phyloP scores from a whole-genome alignment of 441 rosid species.

The Jatropha podagrica region DNA sequence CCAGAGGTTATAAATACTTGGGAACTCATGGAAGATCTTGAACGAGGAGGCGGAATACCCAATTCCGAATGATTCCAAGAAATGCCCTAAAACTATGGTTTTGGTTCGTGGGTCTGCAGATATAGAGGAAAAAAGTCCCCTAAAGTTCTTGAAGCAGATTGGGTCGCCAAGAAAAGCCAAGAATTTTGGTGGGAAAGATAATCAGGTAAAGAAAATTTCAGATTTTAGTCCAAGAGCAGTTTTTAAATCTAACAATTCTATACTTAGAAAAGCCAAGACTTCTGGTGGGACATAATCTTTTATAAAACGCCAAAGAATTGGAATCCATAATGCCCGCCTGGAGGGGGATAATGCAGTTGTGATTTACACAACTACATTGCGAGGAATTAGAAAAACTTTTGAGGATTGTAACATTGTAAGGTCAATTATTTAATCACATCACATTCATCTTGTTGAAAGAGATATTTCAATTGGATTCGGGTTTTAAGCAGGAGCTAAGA shows the following conservation, averaged over 20 bases:
- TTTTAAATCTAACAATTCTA: slow-evolving; percentile 38
- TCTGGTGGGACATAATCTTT: slow-evolving; percentile 32
- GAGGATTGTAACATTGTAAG: slow-evolving; percentile 82
- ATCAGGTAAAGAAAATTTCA: slow-evolving; percentile 40
- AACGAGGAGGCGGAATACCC: slow-evolving; percentile 50
- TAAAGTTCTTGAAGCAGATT: slow-evolving; percentile 55
- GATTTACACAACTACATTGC: slow-evolving; percentile 72
- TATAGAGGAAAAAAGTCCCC: slow-evolving; percentile 55
- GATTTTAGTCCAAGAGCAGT: slow-evolving; percentile 60
- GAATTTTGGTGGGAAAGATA: slow-evolving; percentile 83
- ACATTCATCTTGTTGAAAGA: slow-evolving; percentile 55
- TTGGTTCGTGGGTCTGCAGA: slow-evolving; percentile 41
- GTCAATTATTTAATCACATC: slow-evolving; percentile 57
- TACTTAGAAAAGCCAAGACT: slow-evolving; percentile 36
- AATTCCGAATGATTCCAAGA: slow-evolving; percentile 32
- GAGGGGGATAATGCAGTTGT: slow-evolving; percentile 77
- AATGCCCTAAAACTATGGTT: slow-evolving; percentile 59
- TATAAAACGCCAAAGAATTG: slow-evolving; percentile 32
- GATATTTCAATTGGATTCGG: slow-evolving; percentile 87
- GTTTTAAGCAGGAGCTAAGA: slow-evolving; percentile 74
- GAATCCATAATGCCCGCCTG: slow-evolving; percentile 60
- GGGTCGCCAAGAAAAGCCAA: slow-evolving; percentile 79
- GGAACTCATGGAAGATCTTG: slow-evolving; percentile 96
- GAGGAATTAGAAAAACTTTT: slow-evolving; percentile 86
- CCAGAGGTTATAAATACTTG: slow-evolving; percentile 77